These are phyloP conservation scores for Hymenotorrendiella dingleyae DNA, from an alignment of 2,329 filamentous ascomycete genomes.

Conservation along the genomic window DNA sequence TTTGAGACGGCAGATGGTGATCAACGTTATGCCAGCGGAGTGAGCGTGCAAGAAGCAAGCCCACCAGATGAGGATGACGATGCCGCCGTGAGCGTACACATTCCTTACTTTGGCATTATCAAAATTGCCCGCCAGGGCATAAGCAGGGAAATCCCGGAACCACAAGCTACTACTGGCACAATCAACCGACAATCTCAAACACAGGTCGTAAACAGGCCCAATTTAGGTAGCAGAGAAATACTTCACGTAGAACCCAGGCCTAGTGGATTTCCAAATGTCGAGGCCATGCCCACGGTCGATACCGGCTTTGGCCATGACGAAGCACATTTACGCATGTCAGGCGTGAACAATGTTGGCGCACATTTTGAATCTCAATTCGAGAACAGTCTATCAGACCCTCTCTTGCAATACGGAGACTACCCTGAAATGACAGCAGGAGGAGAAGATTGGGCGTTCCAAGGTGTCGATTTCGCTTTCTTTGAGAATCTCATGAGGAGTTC, in stretches of 20 bases:
- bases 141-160: slow-evolving; percentile 4
- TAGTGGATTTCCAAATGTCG: no score
- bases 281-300: no score
- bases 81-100: slow-evolving; percentile 9
- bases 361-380: not conserved
- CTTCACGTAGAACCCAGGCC: no score
- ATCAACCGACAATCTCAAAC: not conserved
- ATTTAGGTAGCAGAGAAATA: no score
- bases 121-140: slow-evolving; percentile 24
- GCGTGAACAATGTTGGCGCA: no score
- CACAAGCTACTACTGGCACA: slow-evolving; percentile 1
- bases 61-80: slow-evolving; percentile 8
- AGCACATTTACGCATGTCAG: no score
- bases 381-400: not conserved
- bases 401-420: not conserved
- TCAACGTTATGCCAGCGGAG: slow-evolving; percentile 7
- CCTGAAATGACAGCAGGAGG: slow-evolving; percentile 18
- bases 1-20: slow-evolving; percentile 23
- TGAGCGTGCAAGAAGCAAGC: slow-evolving; percentile 10
- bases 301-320: no score
- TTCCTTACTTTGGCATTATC: slow-evolving; percentile 31
- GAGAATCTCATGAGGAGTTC: slow-evolving; percentile 12
- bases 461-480: slow-evolving; percentile 31
- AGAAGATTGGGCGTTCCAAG: slow-evolving; percentile 33
- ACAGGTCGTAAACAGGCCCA: not conserved